phyloP scores from a whole-genome alignment of 2,329 filamentous ascomycete genomes.

The Fonsecaea monophora region DNA sequence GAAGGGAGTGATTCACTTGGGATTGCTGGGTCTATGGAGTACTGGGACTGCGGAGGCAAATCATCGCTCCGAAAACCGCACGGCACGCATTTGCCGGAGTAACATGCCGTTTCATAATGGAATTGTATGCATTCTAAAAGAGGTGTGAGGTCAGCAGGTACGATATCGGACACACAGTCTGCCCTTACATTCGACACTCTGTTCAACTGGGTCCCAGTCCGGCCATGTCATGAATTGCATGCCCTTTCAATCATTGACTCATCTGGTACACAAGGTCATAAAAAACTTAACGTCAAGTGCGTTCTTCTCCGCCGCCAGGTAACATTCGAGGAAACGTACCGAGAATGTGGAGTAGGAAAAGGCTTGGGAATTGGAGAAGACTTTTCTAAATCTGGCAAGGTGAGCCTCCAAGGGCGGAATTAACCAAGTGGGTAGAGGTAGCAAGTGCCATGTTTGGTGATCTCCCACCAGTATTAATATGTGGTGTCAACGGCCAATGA shows the following conservation, averaged over 20 bases:
- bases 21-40: background rate
- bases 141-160: background rate
- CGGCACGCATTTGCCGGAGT: slow-evolving; percentile 18
- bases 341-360: slow-evolving; percentile 12
- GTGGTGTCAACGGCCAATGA: background rate
- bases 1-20: background rate
- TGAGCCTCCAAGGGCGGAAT: background rate
- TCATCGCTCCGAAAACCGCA: slow-evolving; percentile 11
- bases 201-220: background rate
- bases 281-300: background rate
- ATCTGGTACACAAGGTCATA: background rate
- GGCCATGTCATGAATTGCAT: background rate
- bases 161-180: background rate
- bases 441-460: background rate
- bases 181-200: background rate
- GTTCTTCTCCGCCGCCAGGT: slow-evolving; percentile 24
- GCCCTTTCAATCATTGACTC: slow-evolving; percentile 1
- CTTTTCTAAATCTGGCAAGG: slow-evolving; percentile 1
- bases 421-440: background rate
- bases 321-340: slow-evolving; percentile 1
- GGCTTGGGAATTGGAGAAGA: slow-evolving; percentile 14
- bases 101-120: background rate
- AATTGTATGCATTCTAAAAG: background rate
- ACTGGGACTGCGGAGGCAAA: slow-evolving; percentile 14
- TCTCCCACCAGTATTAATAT: background rate